Base-by-base conservation (phyloP, 306 rosid species). In the Calophaca sinica region DNA sequence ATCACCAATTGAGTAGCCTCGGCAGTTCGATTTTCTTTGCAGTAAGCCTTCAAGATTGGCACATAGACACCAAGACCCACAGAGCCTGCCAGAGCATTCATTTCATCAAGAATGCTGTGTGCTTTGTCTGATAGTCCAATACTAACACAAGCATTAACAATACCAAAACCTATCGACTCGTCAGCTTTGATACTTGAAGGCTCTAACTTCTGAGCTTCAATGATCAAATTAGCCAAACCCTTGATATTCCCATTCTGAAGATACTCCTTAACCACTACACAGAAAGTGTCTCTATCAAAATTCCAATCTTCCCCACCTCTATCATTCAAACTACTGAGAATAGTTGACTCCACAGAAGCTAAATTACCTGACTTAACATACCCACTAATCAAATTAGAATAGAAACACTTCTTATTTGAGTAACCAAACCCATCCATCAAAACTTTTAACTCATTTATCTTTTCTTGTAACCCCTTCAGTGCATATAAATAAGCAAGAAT, bases 21-120 rank as follows among this genome's bases (percentile, higher is more conserved):
- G 9, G 91, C 88, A 4, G 93, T 89, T 76, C 92, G 90, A 67
- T 81, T 89, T 49, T 92, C 97, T 88, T 87, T 90, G 86, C 96
- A 80, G 77, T 94, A 94, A 84, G 97, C 93, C 80, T 90, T 89
- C 89, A 94, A 80, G 67, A 94, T 94, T 3, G 99, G 97, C 61
- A 92, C 81, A 80, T 90, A 83, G 63, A 90, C 97, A 59, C 97
- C 99, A 50, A 92, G 96, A 73, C 96, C 94, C 50, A 89, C 83
- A 71, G 89, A 87, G 59, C 84, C 90, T 79, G 92, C 96, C 74
- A 75, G 82, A 48, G 86, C 87, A 81, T 85, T 66, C 88, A 94
- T 90, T 73, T 90, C 93, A 58, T 89, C 91, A 39, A 94, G 90
- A 86, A 94, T 86, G 77, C 80, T 76, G 68, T 86, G 99, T 7